Conservation (phyloP, 371 early-diverging fungal genomes). For the Blakeslea trispora region DNA sequence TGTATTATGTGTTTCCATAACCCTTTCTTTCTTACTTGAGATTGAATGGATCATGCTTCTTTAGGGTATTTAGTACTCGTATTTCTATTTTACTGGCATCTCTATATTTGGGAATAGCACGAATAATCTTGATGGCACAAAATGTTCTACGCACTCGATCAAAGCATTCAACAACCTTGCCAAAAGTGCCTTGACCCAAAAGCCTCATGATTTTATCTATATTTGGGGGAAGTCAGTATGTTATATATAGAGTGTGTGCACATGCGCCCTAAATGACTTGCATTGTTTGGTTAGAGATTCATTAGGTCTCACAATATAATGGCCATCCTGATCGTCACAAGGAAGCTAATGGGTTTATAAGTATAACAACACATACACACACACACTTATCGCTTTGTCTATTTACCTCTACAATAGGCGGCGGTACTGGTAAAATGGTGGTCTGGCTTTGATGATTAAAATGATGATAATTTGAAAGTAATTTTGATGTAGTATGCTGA, state of each 20-base stretch:
- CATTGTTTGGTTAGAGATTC: slow-evolving; percentile 74
- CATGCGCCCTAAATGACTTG: slow-evolving; percentile 31
- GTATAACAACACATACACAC: neutral
- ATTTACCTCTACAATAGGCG: slow-evolving; percentile 10
- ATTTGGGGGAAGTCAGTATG: neutral
- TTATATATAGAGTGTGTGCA: neutral
- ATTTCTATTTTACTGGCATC: slow-evolving; percentile 92
- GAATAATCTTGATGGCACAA: slow-evolving; percentile 86
- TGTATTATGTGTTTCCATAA: no score
- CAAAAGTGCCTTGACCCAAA: slow-evolving; percentile 96
- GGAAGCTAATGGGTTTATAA: slow-evolving; percentile 9
- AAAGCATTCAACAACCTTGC: slow-evolving; percentile 89
- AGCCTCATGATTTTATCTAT: slow-evolving; percentile 77
- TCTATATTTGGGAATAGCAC: slow-evolving; percentile 90
- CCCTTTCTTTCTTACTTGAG: slow-evolving; percentile 50
- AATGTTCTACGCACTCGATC: slow-evolving; percentile 62
- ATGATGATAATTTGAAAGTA: neutral
- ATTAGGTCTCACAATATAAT: slow-evolving; percentile 78
- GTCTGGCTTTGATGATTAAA: neutral
- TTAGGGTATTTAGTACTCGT: slow-evolving; percentile 77
- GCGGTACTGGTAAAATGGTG: neutral
- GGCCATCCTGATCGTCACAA: slow-evolving; percentile 91
- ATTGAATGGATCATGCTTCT: slow-evolving; percentile 73
- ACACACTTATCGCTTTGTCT: neutral
- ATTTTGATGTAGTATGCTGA: slow-evolving; percentile 2